Conservation (phyloP, 192 early-diverging fungal genomes). For the Radiomyces spectabilis region DNA sequence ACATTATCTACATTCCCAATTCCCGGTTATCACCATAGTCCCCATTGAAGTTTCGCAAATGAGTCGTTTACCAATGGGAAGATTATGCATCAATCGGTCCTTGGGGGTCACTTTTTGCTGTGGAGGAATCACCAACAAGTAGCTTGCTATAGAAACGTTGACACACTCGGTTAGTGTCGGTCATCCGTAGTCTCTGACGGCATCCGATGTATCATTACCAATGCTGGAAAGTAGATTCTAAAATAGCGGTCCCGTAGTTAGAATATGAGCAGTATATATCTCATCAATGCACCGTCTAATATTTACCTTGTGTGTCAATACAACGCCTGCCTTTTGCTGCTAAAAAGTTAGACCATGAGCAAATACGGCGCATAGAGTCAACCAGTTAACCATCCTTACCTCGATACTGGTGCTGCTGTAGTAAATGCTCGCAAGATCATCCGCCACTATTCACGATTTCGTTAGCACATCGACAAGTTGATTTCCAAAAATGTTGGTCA, state of each 20-base stretch:
- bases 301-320: slow-evolving; percentile 30
- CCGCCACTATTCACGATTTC: slow-evolving; percentile 2
- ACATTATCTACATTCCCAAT: slow-evolving; percentile 21
- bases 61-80: slow-evolving; percentile 28
- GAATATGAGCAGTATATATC: background rate
- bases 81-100: slow-evolving; percentile 27
- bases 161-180: background rate
- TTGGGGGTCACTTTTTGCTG: slow-evolving; percentile 18
- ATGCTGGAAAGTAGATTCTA: too few species aligned
- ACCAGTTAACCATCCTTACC: too few species aligned
- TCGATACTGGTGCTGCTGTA: slow-evolving; percentile 9
- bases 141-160: slow-evolving; percentile 19
- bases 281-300: background rate
- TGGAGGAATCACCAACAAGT: slow-evolving; percentile 21
- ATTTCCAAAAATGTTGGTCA: too few species aligned
- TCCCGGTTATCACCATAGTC: background rate
- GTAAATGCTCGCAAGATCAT: slow-evolving; percentile 17
- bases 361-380: too few species aligned
- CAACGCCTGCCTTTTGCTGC: slow-evolving; percentile 13
- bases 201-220: too few species aligned
- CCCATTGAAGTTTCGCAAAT: background rate
- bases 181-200: too few species aligned
- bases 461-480: background rate
- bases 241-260: background rate
- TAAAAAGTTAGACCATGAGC: too few species aligned